These are phyloP conservation scores for Pestalotiopsis sp. DNA, from an alignment of 2,329 filamentous ascomycete species.

Conservation along the genomic window DNA sequence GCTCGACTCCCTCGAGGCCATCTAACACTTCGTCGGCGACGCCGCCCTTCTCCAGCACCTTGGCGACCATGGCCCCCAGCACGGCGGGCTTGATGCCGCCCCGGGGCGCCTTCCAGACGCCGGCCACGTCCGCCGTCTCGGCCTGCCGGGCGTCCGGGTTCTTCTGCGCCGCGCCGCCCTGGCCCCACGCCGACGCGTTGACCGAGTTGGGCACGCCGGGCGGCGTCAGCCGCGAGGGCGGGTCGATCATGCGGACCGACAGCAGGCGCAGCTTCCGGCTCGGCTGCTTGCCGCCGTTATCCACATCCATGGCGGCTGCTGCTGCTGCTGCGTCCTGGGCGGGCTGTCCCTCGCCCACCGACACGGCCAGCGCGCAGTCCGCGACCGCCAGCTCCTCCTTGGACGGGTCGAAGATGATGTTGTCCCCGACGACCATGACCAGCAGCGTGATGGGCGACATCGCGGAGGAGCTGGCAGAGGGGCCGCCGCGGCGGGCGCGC, in stretches of 20 bases:
- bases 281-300: conserved; percentile 28
- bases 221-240: conserved; percentile 72
- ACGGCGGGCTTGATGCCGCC: conserved; percentile 80
- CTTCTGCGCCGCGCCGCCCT: conserved; percentile 38
- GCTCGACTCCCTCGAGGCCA: conserved; percentile 75
- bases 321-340: conserved; percentile 19
- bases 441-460: conserved; percentile 88
- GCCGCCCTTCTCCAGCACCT: conserved; percentile 75
- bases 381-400: conserved; percentile 93
- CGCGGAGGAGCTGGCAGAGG: conserved; percentile 24
- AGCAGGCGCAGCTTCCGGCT: conserved; percentile 59
- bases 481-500: conserved; percentile 35
- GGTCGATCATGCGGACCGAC: conserved; percentile 73
- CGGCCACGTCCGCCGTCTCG: conserved; percentile 62
- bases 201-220: conserved; percentile 68
- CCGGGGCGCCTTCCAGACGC: conserved; percentile 84
- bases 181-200: conserved; percentile 55
- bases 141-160: conserved; percentile 42
- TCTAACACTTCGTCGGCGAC: conserved; percentile 86
- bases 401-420: conserved; percentile 91
- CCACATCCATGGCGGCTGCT: conserved; percentile 41
- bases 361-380: conserved; percentile 85
- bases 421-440: conserved; percentile 82
- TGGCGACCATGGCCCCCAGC: conserved; percentile 74
- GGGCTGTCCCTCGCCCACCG: conserved; percentile 57